Evolutionary conservation across 805 yeast genomes (phyloP), one percentile per base, ranked within the genome.

Genomic region (Barnettozyma salicaria): DNA sequence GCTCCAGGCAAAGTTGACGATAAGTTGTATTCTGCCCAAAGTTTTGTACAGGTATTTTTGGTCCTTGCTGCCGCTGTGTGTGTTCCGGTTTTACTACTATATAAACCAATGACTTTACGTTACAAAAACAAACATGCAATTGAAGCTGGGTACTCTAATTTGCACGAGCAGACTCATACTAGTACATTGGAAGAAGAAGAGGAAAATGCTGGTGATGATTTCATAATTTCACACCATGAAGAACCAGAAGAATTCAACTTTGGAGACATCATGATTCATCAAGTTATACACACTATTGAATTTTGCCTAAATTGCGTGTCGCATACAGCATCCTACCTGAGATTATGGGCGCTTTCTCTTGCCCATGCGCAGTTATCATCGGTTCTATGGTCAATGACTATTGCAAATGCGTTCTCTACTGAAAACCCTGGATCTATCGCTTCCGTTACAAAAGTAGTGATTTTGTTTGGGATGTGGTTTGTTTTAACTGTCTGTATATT

Each of bases 211-310:
- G 76, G 65, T 13, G 38, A 35, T n/a, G 82, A 72, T 14, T 22
- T 37, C 6, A 18, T 36, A 3, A 52, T 61, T 7, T 73, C 72
- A 41, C 68, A 65, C 39, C 73, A 64, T 28, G 76, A 67, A 35
- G 74, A 63, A 37, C 70, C 69, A 42, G 75, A 67, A 26, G 79
- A 64, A 20, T 34, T 26, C 16, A 30, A 34, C 27, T 38, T 38
- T 30, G 97, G 97, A 34, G 99, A 92, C 55, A 76, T 92, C 25
- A 83, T 92, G 82, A 92, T 92, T 51, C 97, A 92, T 61, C 99
- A 92, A 64, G 96, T 92, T 18, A 92, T 92, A 51, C 97, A 92
- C 62, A 92, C 99, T 6, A 92, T 92, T 60, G 99, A 92, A 68
- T 92, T 92, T 65, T 92, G 99, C 58, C 72, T 92, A 57, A 94